These are phyloP conservation scores for Boletellus sp. DNA, from an alignment of 768 basidiomycete species.

Conservation along the genomic window DNA sequence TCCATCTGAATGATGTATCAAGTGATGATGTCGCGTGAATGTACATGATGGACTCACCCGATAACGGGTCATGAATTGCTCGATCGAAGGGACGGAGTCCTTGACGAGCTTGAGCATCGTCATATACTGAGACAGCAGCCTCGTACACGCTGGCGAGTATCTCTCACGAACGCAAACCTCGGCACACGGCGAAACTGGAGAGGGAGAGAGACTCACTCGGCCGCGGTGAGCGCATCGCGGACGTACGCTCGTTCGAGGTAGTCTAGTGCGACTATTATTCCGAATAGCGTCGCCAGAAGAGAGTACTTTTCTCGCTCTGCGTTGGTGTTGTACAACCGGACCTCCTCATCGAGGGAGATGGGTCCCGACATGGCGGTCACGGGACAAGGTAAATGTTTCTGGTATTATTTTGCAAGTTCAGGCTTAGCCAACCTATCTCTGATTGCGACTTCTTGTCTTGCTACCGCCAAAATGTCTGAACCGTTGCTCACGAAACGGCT, in stretches of 20 bases:
- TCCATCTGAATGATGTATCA: conserved; percentile 63
- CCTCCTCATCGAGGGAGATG: conserved; percentile 85
- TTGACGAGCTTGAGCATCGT: conserved; percentile 94
- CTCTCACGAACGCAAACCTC: conserved; percentile 38
- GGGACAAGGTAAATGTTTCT: background rate
- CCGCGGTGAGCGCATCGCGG: conserved; percentile 84
- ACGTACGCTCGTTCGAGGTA: conserved; percentile 96
- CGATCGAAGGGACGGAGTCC: conserved; percentile 80
- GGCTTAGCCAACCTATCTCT: conserved; percentile 4
- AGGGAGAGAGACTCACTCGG: conserved; percentile 62
- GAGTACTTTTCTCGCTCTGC: conserved; percentile 87
- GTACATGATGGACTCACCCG: conserved; percentile 43
- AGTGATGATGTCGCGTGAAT: background rate
- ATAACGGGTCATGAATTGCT: conserved; percentile 89
- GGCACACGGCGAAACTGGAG: background rate
- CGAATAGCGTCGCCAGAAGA: conserved; percentile 84
- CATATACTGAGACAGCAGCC: conserved; percentile 95
- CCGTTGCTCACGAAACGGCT: conserved; percentile 51
- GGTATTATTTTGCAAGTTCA: too few species aligned
- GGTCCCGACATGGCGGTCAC: conserved; percentile 28
- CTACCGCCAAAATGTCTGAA: conserved; percentile 14
- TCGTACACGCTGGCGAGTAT: conserved; percentile 94
- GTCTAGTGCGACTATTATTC: conserved; percentile 87
- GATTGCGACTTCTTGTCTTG: background rate
- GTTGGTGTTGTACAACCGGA: conserved; percentile 81